phyloP scores from a whole-genome alignment of 768 basidiomycete species.

The Hygrocybe coccinea region DNA sequence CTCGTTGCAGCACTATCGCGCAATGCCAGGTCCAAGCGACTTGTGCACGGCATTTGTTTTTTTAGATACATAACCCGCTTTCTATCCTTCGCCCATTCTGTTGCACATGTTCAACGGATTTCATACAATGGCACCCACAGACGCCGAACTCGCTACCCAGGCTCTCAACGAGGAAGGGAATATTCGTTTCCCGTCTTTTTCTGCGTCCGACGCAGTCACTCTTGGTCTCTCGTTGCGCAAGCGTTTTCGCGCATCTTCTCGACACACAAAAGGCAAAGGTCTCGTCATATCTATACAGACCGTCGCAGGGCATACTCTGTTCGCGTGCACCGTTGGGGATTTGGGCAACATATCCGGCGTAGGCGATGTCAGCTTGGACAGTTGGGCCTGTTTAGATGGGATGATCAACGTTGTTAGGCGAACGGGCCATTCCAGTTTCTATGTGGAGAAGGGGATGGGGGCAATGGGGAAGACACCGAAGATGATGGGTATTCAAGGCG shows the following conservation, averaged over 20 bases:
- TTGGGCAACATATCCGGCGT: slow-evolving; percentile 59
- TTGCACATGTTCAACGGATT: slow-evolving; percentile 57
- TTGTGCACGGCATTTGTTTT: too few species aligned
- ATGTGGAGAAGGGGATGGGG: slow-evolving; percentile 82
- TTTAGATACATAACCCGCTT: neutral
- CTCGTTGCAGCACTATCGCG: too few species aligned
- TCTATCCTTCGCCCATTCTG: neutral
- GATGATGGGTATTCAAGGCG: slow-evolving; percentile 64
- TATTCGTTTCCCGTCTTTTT: slow-evolving; percentile 70
- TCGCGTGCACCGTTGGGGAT: slow-evolving; percentile 82
- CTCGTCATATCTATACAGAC: slow-evolving; percentile 77
- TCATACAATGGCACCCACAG: slow-evolving; percentile 58
- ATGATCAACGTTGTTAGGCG: slow-evolving; percentile 76
- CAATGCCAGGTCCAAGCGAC: too few species aligned
- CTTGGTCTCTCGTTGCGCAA: slow-evolving; percentile 67
- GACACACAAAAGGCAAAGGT: slow-evolving; percentile 74
- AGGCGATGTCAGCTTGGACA: slow-evolving; percentile 75
- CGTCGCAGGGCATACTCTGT: slow-evolving; percentile 71
- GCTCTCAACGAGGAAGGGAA: slow-evolving; percentile 63
- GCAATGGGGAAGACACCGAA: slow-evolving; percentile 76
- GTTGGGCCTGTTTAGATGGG: slow-evolving; percentile 72
- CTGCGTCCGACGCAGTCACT: slow-evolving; percentile 74
- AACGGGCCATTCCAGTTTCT: slow-evolving; percentile 80
- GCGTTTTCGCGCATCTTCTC: slow-evolving; percentile 68
- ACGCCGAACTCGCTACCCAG: slow-evolving; percentile 69